Conservation (phyloP, 1,284 basidiomycete genomes). For the Malassezia dermatis region DNA sequence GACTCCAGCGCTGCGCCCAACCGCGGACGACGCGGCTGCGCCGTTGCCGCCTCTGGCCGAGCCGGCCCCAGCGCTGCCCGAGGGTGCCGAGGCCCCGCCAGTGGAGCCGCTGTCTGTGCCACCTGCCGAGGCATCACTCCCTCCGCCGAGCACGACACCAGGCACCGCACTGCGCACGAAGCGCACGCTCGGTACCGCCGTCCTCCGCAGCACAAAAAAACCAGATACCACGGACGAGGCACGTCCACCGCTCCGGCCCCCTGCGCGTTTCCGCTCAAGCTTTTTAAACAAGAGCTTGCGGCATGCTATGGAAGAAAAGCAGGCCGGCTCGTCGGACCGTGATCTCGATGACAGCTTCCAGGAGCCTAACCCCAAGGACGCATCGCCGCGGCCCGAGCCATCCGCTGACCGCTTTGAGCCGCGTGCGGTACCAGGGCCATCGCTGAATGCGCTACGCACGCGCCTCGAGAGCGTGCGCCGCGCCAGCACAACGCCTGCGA, state of each 20-base stretch:
- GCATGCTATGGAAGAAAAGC: slow-evolving; percentile 30
- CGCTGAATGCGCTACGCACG: slow-evolving; percentile 14
- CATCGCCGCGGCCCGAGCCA: not conserved
- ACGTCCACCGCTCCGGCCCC: slow-evolving; percentile 1
- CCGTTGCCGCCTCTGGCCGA: not conserved
- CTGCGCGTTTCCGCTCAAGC: slow-evolving; percentile 23
- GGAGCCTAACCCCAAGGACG: slow-evolving; percentile 7
- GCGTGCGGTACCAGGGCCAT: not conserved
- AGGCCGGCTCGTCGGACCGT: slow-evolving; percentile 9
- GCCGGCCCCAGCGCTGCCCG: not conserved
- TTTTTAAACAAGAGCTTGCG: slow-evolving; percentile 43
- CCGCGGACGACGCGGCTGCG: not conserved
- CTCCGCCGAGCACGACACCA: slow-evolving; percentile 5
- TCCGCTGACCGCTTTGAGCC: not conserved
- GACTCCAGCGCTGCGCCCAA: not conserved
- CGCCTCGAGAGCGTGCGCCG: slow-evolving; percentile 13
- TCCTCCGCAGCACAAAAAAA: slow-evolving; percentile 12
- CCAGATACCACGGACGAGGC: not conserved
- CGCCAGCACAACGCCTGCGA: slow-evolving; percentile 4
- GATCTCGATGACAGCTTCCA: not conserved
- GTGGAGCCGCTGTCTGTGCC: not conserved
- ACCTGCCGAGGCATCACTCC: not conserved
- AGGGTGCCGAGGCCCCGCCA: not conserved
- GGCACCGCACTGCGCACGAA: slow-evolving; percentile 5
- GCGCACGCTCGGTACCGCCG: slow-evolving; percentile 10